Evolutionary conservation across 1,284 basidiomycete genomes (phyloP), one percentile per base, ranked within the genome.

Genomic region (Sporisorium reilianum): DNA sequence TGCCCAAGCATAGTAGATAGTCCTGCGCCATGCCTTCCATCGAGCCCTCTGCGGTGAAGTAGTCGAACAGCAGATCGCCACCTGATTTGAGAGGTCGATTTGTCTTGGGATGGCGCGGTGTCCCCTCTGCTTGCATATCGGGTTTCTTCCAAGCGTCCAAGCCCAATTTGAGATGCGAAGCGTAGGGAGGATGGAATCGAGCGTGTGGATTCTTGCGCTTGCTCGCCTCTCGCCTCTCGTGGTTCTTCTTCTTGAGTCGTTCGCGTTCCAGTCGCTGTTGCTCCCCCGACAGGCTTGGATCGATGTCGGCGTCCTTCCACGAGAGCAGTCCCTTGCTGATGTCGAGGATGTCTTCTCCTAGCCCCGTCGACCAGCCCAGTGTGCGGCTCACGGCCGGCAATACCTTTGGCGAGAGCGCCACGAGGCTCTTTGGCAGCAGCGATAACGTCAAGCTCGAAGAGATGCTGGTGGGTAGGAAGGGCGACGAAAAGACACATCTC

Each of bases 141-240:
- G 52, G 28, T 18, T 30, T 36, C 20, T 66, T 66, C 64, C 64
- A 66, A 7, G 64, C 64, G 36, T 66, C 51, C 20, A 66, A 22
- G 20, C 46, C 64, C 18, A 34, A 22, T 23, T 66, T 60, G 36
- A 59, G 52, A 23, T 66, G 64, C 11, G 64, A 55, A 1, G 50
- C n/a, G 52, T 66, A 66, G 5, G 64, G 64, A 25, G 64, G 64
- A 32, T 66, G 64, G 40, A 66, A 66, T 8, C 64, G 56, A 20
- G 64, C 64, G 9, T 40, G 18, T 3, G 64, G 64, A 41, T 49
- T 32, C 46, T 60, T 66, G 14, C 44, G 52, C 48, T 44, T 14
- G 30, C 64, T 60, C 8, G 41, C 38, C 20, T 28, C n/a, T 14
- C 57, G 57, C 14, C 41, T 45, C 36, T 66, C 55, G 38, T 46